These are phyloP conservation scores for Mycena venus DNA, from an alignment of 768 basidiomycete species.

Conservation along the genomic window DNA sequence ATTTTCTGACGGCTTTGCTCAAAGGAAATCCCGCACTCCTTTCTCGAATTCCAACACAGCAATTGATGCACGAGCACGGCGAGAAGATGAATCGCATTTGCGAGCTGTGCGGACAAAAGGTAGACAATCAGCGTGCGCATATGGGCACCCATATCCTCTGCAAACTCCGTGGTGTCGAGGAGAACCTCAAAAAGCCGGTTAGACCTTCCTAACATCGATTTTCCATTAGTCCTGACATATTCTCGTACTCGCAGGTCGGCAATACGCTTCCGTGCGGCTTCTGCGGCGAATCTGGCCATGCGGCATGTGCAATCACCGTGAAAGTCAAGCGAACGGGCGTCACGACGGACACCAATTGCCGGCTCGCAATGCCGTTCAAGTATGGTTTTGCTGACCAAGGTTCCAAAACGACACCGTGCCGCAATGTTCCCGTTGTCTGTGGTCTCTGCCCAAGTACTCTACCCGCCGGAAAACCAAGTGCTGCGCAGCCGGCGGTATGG, in stretches of 20 bases:
- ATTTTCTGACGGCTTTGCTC: background rate
- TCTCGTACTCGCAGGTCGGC: too few species aligned
- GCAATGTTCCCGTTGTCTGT: too few species aligned
- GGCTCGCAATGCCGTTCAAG: background rate
- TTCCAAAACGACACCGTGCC: too few species aligned
- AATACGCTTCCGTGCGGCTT: slow-evolving; percentile 1
- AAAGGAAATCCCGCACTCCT: slow-evolving; percentile 4
- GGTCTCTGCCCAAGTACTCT: background rate
- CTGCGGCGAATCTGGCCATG: background rate
- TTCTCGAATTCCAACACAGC: background rate
- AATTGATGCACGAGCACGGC: background rate
- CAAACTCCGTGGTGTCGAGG: background rate
- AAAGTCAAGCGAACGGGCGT: too few species aligned
- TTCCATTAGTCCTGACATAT: too few species aligned
- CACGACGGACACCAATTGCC: background rate
- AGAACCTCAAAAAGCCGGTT: too few species aligned
- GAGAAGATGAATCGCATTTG: slow-evolving; percentile 11
- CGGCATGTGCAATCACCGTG: too few species aligned
- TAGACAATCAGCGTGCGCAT: slow-evolving; percentile 5
- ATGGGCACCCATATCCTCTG: slow-evolving; percentile 11
- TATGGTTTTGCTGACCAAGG: background rate
- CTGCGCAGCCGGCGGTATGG: slow-evolving; percentile 6
- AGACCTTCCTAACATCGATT: too few species aligned
- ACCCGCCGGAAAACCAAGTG: background rate
- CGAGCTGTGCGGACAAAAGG: background rate